Base-by-base conservation (phyloP, 2,329 filamentous ascomycete species). In the Pseudocercospora fuligena region DNA sequence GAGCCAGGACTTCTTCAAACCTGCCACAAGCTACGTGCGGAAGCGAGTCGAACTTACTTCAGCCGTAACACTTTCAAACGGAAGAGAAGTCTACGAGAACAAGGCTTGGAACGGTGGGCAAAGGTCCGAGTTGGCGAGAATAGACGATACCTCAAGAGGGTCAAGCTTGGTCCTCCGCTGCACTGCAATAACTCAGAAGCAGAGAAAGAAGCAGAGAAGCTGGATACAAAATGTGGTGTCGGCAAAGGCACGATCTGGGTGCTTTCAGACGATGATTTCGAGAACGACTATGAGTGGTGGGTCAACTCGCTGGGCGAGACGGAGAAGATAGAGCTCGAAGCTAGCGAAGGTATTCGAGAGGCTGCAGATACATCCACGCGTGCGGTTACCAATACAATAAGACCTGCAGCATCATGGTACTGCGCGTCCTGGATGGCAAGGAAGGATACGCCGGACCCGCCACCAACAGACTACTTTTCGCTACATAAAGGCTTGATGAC, bases 31-130 rank as follows among this genome's bases (percentile, higher is more conserved):
- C 63, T 68, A 6, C 66, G 66, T 11, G n/a, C n/a, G 21, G 56
- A 47, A 27, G 66, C 66, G 19, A 59, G 56, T 4, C 60, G 54
- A 49, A 40, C 58, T 7, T 68, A 68, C 51, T 63, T 65, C 43
- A 62, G 63, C 33, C 63, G 60, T 19, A 68, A 68, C 63, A 68
- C 66, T 1, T 68, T 68, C 63, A 65, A 62, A 46, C 65, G 63
- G 9, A 68, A 68, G 27, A 63, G 66, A 3, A 62, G 63, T 23
- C 56, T 62, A 14, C 63, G 57, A 25, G 66, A 60, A 21, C 33
- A 65, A n/a, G 27, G 54, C 16, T 27, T 68, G 12, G 66, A 65
- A 61, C 59, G 49, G 14, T 68, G 66, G 66, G 63, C 60, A 1
- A 68, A 68, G 40, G 54, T 63, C 4, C 31, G 63, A 16, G 47